Conservation (phyloP, 306 rosid species). For the Fagus crenata region DNA sequence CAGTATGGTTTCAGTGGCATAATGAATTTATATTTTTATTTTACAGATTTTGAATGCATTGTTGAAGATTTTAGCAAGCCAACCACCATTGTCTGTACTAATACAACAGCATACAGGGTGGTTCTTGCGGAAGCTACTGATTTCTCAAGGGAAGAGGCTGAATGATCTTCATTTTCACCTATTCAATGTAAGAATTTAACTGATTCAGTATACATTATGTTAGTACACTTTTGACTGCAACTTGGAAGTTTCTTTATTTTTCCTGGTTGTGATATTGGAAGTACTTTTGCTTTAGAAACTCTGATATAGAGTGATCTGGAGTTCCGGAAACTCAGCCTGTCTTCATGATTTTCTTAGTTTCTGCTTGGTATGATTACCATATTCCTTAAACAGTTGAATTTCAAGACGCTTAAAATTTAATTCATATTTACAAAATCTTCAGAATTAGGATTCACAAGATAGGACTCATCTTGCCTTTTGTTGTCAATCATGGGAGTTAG, state of each 20-base stretch:
- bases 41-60: conserved; percentile 69
- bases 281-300: not conserved
- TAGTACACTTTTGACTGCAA: not conserved
- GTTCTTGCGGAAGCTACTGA: conserved; percentile 69
- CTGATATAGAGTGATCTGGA: not conserved
- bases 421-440: not conserved
- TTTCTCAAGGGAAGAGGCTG: conserved; percentile 41
- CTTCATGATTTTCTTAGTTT: not conserved
- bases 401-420: not conserved
- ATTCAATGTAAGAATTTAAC: conserved; percentile 57
- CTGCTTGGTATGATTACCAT: not conserved
- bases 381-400: not conserved
- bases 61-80: conserved; percentile 65
- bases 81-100: conserved; percentile 53
- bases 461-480: not conserved
- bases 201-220: conserved; percentile 26
- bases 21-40: conserved; percentile 30
- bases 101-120: conserved; percentile 77
- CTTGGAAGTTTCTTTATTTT: not conserved
- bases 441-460: not conserved
- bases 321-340: not conserved
- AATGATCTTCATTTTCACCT: conserved; percentile 43
- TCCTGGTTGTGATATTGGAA: not conserved
- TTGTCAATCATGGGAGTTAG: conserved; percentile 7
- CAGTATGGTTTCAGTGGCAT: conserved; percentile 20